Evolutionary conservation across 306 rosid genomes (phyloP).

Genomic region (Senna tora): DNA sequence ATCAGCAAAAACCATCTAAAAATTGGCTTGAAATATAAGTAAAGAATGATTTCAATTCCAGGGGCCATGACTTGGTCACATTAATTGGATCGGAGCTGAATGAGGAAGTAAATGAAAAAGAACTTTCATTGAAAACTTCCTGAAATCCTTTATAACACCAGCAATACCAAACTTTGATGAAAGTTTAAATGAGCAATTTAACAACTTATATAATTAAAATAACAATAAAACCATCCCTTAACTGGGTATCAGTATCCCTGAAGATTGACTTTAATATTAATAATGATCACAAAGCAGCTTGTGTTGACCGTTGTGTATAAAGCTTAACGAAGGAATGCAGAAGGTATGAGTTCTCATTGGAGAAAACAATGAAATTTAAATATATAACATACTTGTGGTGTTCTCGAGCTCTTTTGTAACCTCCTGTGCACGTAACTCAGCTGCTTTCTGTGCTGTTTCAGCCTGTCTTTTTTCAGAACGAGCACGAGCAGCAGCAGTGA

Average conservation of each 20-base stretch:
- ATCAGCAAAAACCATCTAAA: neutral
- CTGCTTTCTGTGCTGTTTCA: slow-evolving; percentile 78
- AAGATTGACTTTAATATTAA: neutral
- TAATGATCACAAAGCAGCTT: neutral
- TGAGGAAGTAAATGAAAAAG: neutral
- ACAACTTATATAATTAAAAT: neutral
- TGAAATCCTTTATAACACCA: neutral
- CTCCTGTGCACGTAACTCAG: slow-evolving; percentile 77
- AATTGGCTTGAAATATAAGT: neutral
- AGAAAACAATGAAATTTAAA: slow-evolving; percentile 5
- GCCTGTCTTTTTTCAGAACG: slow-evolving; percentile 92
- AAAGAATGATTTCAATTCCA: neutral
- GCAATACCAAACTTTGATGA: neutral
- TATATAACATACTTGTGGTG: slow-evolving; percentile 74
- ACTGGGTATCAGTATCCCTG: neutral
- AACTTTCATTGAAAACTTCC: neutral
- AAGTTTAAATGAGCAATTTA: neutral
- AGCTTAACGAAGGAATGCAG: neutral
- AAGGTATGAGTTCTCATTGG: neutral
- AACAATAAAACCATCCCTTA: neutral
- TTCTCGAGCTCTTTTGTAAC: slow-evolving; percentile 91
- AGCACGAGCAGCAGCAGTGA: slow-evolving; percentile 88
- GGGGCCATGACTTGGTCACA: neutral
- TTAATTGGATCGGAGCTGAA: slow-evolving; percentile 5
- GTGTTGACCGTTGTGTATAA: too few relatives aligned